Evolutionary conservation across 2,329 filamentous ascomycete species (phyloP).

Genomic region (Aspergillus udagawae): DNA sequence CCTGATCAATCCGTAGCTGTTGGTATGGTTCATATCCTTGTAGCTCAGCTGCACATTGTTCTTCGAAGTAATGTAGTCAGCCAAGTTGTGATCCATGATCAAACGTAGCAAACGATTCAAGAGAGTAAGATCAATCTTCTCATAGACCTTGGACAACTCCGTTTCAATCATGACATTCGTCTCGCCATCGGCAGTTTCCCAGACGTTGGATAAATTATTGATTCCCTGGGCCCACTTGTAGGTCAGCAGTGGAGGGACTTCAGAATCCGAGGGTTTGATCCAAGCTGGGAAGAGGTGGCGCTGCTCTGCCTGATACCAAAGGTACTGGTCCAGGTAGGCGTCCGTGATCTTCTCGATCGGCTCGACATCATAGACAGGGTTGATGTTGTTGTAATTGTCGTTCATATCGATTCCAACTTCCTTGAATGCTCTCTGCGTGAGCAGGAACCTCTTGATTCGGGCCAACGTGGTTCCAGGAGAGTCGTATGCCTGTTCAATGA

Average conservation of each 20-base stretch:
- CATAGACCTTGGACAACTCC: slow-evolving; percentile 96
- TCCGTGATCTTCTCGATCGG: slow-evolving; percentile 99
- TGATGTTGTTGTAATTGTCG: slow-evolving; percentile 98
- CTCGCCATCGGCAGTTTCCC: slow-evolving; percentile 89
- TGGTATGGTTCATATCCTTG: slow-evolving; percentile 99
- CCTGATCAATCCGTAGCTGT: slow-evolving; percentile 97
- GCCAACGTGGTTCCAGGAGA: slow-evolving; percentile 94
- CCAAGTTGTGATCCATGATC: slow-evolving; percentile 99
- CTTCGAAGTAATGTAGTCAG: slow-evolving; percentile 98
- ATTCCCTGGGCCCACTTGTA: slow-evolving; percentile 99
- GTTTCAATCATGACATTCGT: slow-evolving; percentile 99
- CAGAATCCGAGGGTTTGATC: slow-evolving; percentile 98
- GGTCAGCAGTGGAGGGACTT: slow-evolving; percentile 86
- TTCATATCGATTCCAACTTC: slow-evolving; percentile 99
- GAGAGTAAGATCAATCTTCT: slow-evolving; percentile 96
- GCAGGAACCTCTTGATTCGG: slow-evolving; percentile 92
- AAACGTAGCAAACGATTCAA: slow-evolving; percentile 87
- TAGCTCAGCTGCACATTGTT: slow-evolving; percentile 99
- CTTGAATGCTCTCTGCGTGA: slow-evolving; percentile 97
- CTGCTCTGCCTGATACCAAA: slow-evolving; percentile 99
- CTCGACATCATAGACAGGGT: slow-evolving; percentile 97
- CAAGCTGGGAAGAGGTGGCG: slow-evolving; percentile 94
- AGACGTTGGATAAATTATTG: slow-evolving; percentile 94
- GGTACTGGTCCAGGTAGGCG: slow-evolving; percentile 94
- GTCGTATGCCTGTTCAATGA: slow-evolving; percentile 98